A percentile compares a stretch with the other conserved stretches of the same genome.
phyloP scores from a whole-genome alignment of 805 yeast genomes.

The Starmerella ratchasimensis region DNA sequence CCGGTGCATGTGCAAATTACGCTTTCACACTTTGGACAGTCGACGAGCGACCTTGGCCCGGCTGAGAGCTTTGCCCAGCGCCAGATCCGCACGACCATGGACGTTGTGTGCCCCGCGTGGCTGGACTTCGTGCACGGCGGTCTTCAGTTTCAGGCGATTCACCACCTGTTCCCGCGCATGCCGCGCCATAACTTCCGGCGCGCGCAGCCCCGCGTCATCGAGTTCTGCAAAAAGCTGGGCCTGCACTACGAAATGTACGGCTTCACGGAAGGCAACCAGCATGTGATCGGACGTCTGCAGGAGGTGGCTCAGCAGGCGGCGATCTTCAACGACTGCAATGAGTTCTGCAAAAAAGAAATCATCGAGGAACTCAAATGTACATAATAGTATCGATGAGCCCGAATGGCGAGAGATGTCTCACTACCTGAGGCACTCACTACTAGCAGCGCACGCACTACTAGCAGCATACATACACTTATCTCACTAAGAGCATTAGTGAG shows the following conservation, averaged over 20 bases:
- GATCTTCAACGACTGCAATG: constrained; percentile 60
- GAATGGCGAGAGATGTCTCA: too few species aligned
- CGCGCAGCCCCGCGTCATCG: constrained; percentile 57
- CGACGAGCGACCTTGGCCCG: constrained; percentile 72
- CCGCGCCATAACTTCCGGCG: constrained; percentile 77
- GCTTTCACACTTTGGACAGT: constrained; percentile 83
- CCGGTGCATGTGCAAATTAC: constrained; percentile 90
- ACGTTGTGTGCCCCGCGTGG: constrained; percentile 89
- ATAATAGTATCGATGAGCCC: too few species aligned
- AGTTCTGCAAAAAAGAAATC: constrained; percentile 42
- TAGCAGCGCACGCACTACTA: too few species aligned
- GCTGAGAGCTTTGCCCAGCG: constrained; percentile 67
- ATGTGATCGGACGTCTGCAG: constrained; percentile 52
- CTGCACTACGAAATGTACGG: constrained; percentile 74
- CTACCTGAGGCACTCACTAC: too few species aligned
- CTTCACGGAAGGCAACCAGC: constrained; percentile 60
- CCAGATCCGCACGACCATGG: constrained; percentile 86
- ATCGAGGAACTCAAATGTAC: constrained; percentile 3
- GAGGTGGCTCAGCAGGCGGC: constrained; percentile 70
- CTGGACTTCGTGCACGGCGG: constrained; percentile 86
- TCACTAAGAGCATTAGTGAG: too few species aligned
- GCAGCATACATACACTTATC: too few species aligned
- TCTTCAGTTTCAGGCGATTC: constrained; percentile 79
- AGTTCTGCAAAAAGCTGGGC: constrained; percentile 65
- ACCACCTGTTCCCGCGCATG: constrained; percentile 75